A percentile compares a stretch with the other conserved stretches of the same genome.
Evolutionary conservation across 2,329 filamentous ascomycete genomes (phyloP).

Genomic region (Sarocladium brachiariae): DNA sequence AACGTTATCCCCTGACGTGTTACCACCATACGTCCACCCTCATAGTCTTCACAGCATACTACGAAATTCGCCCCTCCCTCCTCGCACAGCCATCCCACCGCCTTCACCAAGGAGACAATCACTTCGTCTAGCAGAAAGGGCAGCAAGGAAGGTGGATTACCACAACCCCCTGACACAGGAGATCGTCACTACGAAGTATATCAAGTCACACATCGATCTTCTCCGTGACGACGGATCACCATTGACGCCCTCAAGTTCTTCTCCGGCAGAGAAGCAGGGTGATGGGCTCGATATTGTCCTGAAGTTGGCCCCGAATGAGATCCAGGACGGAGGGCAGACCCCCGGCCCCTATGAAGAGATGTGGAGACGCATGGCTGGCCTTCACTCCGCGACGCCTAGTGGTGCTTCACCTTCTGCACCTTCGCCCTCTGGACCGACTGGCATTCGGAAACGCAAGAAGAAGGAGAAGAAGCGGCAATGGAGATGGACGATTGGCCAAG

Average conservation of each 20-base stretch:
- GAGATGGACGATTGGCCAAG: constrained; percentile 59
- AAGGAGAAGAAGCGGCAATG: constrained; percentile 57
- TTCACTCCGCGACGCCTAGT: neutral
- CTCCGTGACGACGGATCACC: constrained; percentile 51
- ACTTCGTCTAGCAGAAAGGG: constrained; percentile 46
- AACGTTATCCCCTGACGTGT: constrained; percentile 17
- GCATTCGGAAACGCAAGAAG: constrained; percentile 45
- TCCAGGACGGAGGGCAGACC: constrained; percentile 54
- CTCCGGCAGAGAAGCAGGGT: constrained; percentile 25
- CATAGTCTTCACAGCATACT: constrained; percentile 56
- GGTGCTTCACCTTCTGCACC: constrained; percentile 31
- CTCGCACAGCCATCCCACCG: constrained; percentile 41
- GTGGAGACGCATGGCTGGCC: constrained; percentile 47
- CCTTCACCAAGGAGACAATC: constrained; percentile 48
- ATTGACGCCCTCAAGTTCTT: constrained; percentile 28
- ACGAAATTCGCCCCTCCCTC: constrained; percentile 57
- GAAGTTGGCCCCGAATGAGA: constrained; percentile 47
- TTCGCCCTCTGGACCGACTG: constrained; percentile 33
- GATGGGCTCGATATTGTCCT: constrained; percentile 40
- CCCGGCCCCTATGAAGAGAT: constrained; percentile 59
- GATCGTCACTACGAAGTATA: constrained; percentile 56
- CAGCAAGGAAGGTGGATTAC: constrained; percentile 52
- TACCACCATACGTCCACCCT: constrained; percentile 51
- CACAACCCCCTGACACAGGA: constrained; percentile 57
- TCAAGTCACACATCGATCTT: constrained; percentile 56